Evolutionary conservation across 768 basidiomycete species (phyloP), one percentile per base, ranked within the genome.

Genomic region (Collybia sp.): DNA sequence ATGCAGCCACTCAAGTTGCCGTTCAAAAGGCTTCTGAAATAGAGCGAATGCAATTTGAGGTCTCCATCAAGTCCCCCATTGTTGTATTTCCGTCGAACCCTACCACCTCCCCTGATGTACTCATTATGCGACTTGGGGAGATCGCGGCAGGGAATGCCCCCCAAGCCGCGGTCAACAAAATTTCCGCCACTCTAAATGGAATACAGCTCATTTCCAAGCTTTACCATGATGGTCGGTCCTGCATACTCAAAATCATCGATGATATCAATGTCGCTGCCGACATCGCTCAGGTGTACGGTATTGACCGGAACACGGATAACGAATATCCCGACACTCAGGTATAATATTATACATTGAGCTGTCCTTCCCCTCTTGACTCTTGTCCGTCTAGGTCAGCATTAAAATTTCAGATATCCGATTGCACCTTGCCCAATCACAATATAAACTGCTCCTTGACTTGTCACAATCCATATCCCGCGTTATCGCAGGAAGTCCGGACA

Each of bases 1-100:
- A 99, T 64, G 82, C 93, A 15, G 93, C 95, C 10, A 88, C 91
- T 2, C 83, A 90, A 59, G 95, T 82, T 16, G 96, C 96, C 33
- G 93, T 90, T 18, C 91, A 97, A 61, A 75, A 79, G 40, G 96
- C 93, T 4, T 82, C 91, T n/a, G 90, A 89, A 62, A 88, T 94
- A n/a, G 85, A 89, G 54, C 80, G 83, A 43, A 93, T 98, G 88
- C 82, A 90, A 62, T 97, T 93, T 66, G 80, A 92, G 47, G 62
- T 98, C n/a, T 82, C 84, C 18, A 72, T 98, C 58, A 91, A 88
- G 66, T 86, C 93, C 0, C 96, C 96, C 1, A 97, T 99, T 53
- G 62, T 98, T 40, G 72, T 95, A 18, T 84, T 97, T 58, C 96
- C 96, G 10, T 76, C 80, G 6, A 73, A 87, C 57, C 70, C 84